Base-by-base conservation (phyloP, 1,139 yeast species). In the Sugiyamaella pinicola region DNA sequence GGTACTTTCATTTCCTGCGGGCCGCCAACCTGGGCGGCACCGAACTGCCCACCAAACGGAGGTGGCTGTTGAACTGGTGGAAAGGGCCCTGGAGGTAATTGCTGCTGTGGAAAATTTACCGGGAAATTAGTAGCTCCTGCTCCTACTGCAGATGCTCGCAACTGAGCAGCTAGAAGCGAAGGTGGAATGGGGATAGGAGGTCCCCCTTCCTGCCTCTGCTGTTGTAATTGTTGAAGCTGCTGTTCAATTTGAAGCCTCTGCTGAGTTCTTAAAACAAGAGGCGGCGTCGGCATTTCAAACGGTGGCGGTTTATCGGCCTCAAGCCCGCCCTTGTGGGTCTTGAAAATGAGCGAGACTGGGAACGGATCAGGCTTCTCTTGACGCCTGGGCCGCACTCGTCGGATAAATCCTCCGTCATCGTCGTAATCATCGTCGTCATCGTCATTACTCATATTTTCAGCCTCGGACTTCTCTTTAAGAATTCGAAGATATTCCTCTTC, bases 261-360 rank as follows among this genome's bases (percentile, higher is more conserved):
- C 28, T 49, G 42, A 22, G 44, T 37, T 13, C 47, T 46, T 22
- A 44, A 56, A 3, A 58, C 46, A 24, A 55, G 17, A 5, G 61
- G 61, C 12, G 66, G 67, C 22, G 55, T 58, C 4, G 65, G 66
- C 55, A 64, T 51, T 8, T 51, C 35, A 13, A 58, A 54, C 15
- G 52, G 39, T 3, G 61, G 58, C 7, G 62, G 60, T 1, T 48
- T 52, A 3, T 59, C 63, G 1, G 50, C 52, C 31, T 64, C 67
- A 29, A 64, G 54, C 7, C 61, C 67, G 18, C 67, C 67, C n/a
- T 56, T 55, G 24, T 46, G 49, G 17, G 60, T 60, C 35, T 60
- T 52, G 51, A 49, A 49, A 26, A 56, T 28, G 9, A 52, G 40
- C 12, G 45, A 49, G n/a, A 54, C 40, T 3, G 53, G 49, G 22